These are phyloP conservation scores for Echium plantagineum DNA, from an alignment of 257 asterid genomes.

Conservation along the genomic window DNA sequence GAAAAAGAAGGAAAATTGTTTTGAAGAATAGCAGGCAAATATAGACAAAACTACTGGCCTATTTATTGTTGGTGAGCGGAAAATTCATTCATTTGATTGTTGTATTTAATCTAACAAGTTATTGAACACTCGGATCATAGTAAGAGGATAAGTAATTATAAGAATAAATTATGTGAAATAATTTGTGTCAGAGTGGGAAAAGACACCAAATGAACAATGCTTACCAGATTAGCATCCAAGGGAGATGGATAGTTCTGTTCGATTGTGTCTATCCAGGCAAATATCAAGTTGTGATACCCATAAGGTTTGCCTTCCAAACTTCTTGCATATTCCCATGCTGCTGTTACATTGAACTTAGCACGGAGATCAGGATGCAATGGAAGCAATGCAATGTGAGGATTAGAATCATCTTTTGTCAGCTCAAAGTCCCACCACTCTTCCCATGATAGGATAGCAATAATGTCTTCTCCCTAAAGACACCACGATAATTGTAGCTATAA, in stretches of 20 bases:
- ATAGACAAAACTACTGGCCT: too few relatives aligned
- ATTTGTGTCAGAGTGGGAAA: background rate
- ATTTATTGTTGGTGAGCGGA: too few relatives aligned
- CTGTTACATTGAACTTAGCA: slow-evolving; percentile 68
- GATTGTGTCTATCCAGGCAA: slow-evolving; percentile 89
- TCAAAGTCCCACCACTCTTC: slow-evolving; percentile 93
- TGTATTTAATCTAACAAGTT: too few relatives aligned
- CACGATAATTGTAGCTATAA: background rate
- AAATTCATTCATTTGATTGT: too few relatives aligned
- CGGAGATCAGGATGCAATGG: slow-evolving; percentile 72
- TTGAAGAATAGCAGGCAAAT: too few relatives aligned
- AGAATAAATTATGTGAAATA: background rate
- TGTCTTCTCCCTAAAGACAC: slow-evolving; percentile 60
- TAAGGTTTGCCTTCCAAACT: slow-evolving; percentile 75
- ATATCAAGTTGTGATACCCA: slow-evolving; percentile 86
- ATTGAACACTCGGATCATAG: too few relatives aligned
- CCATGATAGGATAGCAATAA: slow-evolving; percentile 78
- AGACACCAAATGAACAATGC: background rate
- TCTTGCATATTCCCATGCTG: slow-evolving; percentile 88
- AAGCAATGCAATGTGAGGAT: slow-evolving; percentile 83
- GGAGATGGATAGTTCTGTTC: slow-evolving; percentile 78
- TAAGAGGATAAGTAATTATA: too few relatives aligned
- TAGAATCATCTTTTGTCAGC: slow-evolving; percentile 64
- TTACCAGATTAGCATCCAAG: slow-evolving; percentile 83
- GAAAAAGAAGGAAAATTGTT: background rate